Base-by-base conservation (phyloP, 2,329 filamentous ascomycete species). In the Fusarium citri region DNA sequence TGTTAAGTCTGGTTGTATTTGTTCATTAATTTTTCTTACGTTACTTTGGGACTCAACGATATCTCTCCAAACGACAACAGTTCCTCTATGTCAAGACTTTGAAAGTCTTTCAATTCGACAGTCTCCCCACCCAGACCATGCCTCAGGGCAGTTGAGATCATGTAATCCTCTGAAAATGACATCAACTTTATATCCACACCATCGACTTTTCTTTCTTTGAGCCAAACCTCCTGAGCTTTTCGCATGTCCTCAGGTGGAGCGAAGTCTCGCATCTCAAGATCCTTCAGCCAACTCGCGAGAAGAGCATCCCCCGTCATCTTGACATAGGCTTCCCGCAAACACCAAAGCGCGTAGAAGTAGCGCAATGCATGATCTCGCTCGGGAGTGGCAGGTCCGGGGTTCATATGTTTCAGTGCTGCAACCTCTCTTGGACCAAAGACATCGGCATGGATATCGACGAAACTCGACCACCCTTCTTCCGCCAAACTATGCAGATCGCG, bases 271-370 rank as follows among this genome's bases (percentile, higher is more conserved):
- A 95, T 93, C 73, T 94, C 90, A 11, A 94, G 81, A 51, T 91
- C 87, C 53, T 82, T 82, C 50, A 95, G 83, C 92, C 92, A 95
- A 6, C 84, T 83, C 0, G 92, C 92, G 11, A 94, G 83, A 61
- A 95, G 83, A 1, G 91, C 92, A 74, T 94, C 91, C 26, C 92
- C 92, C 30, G 91, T 92, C 82, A 95, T 89, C 86, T 94, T 95
- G 79, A 94, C 89, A 77, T 93, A 94, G 1, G 92, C 90, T 81
- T 95, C 92, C 72, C 93, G 89, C 78, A 93, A 85, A 77, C 91
- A 93, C 90, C 92, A 95, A 63, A 92, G 87, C 2, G 91, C 87
- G 77, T 94, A 95, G 76, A 95, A 95, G 55, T 87, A 84, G 8
- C 91, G 84, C 28, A 94, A 81, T 75, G 89, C 90, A 23, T 81